phyloP scores from a whole-genome alignment of 306 rosid species.

The Rubus idaeus region DNA sequence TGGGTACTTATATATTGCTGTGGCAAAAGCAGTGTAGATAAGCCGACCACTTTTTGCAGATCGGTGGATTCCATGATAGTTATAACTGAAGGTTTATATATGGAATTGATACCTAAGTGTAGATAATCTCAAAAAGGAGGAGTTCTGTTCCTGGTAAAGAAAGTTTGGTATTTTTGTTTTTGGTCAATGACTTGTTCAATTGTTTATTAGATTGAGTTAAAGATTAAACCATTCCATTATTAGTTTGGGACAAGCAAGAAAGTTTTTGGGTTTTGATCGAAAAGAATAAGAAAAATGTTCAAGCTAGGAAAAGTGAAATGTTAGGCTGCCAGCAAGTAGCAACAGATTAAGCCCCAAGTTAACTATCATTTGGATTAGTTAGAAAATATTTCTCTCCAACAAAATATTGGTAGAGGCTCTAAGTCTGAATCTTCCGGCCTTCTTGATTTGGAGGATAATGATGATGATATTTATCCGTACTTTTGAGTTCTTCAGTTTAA shows the following conservation, averaged over 20 bases:
- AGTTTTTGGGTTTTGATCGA: neutral
- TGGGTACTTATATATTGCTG: neutral
- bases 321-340: neutral
- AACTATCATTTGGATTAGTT: neutral
- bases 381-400: neutral
- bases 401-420: too few relatives aligned
- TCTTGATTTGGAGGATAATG: neutral
- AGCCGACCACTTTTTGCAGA: neutral
- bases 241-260: neutral
- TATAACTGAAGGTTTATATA: neutral
- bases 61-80: neutral
- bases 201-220: neutral
- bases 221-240: neutral
- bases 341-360: neutral
- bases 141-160: slow-evolving; percentile 6
- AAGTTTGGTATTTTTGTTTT: neutral
- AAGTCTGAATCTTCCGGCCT: too few relatives aligned
- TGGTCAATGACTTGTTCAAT: neutral
- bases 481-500: neutral
- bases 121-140: neutral
- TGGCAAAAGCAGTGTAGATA: neutral
- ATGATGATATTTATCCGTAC: neutral
- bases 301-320: neutral
- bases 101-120: neutral
- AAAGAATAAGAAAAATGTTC: neutral